Evolutionary conservation across 345 rosid species (phyloP).

Genomic region (Hibiscus tridactylites): DNA sequence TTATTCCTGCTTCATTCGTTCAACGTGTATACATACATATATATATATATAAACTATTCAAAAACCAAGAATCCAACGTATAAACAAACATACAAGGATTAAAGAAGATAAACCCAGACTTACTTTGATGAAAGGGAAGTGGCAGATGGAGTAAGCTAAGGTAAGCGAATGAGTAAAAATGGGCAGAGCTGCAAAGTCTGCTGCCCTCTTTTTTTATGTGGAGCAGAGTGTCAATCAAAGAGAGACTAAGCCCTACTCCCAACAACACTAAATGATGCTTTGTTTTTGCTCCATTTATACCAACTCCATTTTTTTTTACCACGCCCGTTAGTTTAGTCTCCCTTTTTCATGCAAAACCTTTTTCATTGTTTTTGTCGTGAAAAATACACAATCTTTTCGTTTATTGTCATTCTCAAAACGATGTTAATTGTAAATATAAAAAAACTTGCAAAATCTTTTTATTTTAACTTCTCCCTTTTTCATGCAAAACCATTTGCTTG

Average conservation of each 20-base stretch:
- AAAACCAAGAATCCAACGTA: slow-evolving; percentile 15
- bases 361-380: too few species aligned
- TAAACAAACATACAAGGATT: background rate
- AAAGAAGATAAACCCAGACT: background rate
- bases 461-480: too few species aligned
- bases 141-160: background rate
- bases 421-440: too few species aligned
- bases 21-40: too few species aligned
- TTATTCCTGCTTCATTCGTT: background rate
- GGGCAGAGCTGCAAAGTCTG: slow-evolving; percentile 15
- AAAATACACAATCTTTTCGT: too few species aligned
- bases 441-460: too few species aligned
- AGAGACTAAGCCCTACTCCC: slow-evolving; percentile 31
- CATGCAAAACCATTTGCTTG: too few species aligned
- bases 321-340: too few species aligned
- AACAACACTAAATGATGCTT: background rate
- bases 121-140: background rate
- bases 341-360: too few species aligned
- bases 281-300: background rate
- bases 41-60: background rate
- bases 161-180: background rate
- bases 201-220: slow-evolving; percentile 12
- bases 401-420: too few species aligned
- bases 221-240: slow-evolving; percentile 9
- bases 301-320: too few species aligned